Evolutionary conservation across 306 rosid species (phyloP), one percentile per base, ranked within the genome.

Genomic region (Quercus dentata): DNA sequence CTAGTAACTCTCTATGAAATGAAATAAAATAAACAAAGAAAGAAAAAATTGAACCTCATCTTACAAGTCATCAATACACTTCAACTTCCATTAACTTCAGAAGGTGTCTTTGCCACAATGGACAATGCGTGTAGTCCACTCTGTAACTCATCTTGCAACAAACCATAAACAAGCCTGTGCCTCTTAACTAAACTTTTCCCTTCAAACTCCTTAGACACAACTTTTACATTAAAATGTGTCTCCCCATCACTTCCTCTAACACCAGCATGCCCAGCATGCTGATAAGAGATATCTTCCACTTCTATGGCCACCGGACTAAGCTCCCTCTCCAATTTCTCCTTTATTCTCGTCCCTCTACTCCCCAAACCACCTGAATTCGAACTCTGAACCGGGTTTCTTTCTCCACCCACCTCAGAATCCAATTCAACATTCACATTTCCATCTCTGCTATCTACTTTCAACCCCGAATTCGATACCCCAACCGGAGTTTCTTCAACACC

Each of bases 141-240:
- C 70, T 89, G 83, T 88, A 94, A 85, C 80, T 92, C 98, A 64
- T 89, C 94, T 79, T 92, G 94, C 83, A 94, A 83, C 73, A 94
- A 71, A 17, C 49, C 74, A 78, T 94, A 92, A 27, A 94, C 82
- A 41, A 92, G 90, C 81, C 98, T 89, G 73, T 92, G 98, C 87
- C 97, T 92, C 85, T 92, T 94, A 55, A 94, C 92, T 65, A 86
- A 85, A 79, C 98, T 94, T 87, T 90, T 91, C 85, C 98, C 95
- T 87, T 89, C 91, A 77, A 94, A 94, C 80, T 80, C 90, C 35
- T 80, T 14, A 25, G 97, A 89, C 44, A 94, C 97, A 21, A 90
- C 89, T 82, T 61, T 92, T 86, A 94, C 83, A 67, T 89, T 90
- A 81, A 92, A 94, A 88, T 94, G 98, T 11, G 97, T 94, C 80